Evolutionary conservation across 1,139 yeast species (phyloP).

Genomic region (Debaryomyces sp.): DNA sequence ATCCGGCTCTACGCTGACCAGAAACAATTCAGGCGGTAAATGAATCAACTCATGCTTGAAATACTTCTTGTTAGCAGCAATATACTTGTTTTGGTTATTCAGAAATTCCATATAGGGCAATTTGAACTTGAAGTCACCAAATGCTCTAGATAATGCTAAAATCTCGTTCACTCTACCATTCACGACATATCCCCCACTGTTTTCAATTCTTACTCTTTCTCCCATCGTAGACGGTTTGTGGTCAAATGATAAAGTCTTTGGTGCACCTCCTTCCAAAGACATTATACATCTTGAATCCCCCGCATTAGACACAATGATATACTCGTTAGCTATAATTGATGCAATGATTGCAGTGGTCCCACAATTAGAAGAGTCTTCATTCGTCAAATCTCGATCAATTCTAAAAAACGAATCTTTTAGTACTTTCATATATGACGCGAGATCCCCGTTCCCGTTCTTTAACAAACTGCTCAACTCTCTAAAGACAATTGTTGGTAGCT

Average conservation of each 20-base stretch:
- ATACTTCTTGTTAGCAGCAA: constrained; percentile 22
- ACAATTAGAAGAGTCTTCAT: constrained; percentile 46
- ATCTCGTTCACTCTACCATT: constrained; percentile 74
- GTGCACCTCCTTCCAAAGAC: constrained; percentile 49
- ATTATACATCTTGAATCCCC: constrained; percentile 76
- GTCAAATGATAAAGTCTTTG: constrained; percentile 70
- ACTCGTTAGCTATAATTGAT: constrained; percentile 50
- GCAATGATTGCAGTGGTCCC: constrained; percentile 73
- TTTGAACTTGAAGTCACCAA: constrained; percentile 75
- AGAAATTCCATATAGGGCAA: constrained; percentile 41
- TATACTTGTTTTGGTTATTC: constrained; percentile 32
- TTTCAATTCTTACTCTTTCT: constrained; percentile 73
- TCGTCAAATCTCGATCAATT: constrained; percentile 57
- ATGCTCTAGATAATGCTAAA: constrained; percentile 72
- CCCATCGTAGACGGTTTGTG: constrained; percentile 79
- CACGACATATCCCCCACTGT: constrained; percentile 71
- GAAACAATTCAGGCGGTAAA: constrained; percentile 46
- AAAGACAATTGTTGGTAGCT: constrained; percentile 39
- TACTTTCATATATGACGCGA: constrained; percentile 26
- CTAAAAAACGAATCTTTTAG: constrained; percentile 58
- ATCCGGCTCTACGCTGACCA: constrained; percentile 75
- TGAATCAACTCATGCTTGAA: constrained; percentile 26
- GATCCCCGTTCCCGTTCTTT: constrained; percentile 5
- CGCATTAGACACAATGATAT: constrained; percentile 62
- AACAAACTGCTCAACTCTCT: constrained; percentile 23